Conservation (phyloP, 2,329 filamentous ascomycete genomes). For the Sporothrix curviconia region DNA sequence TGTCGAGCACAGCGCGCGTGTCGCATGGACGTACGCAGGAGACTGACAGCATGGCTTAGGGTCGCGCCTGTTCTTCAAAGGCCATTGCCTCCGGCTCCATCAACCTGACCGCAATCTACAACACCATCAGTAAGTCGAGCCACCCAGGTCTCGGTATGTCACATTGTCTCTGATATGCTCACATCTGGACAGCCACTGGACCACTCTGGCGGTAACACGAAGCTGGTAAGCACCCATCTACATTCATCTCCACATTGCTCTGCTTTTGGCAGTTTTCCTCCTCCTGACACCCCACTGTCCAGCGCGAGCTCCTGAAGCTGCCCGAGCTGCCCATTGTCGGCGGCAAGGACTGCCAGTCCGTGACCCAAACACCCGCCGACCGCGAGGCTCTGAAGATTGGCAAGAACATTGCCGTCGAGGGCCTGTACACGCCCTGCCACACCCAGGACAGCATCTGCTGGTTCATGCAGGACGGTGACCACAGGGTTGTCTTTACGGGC, state of each 20-base stretch:
- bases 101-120: slow-evolving; percentile 83
- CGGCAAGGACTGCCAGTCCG: slow-evolving; percentile 70
- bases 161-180: too few species aligned
- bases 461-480: slow-evolving; percentile 72
- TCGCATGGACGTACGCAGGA: neutral
- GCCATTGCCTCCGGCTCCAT: slow-evolving; percentile 65
- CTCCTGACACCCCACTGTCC: too few species aligned
- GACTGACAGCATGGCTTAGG: slow-evolving; percentile 29
- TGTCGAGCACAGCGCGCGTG: too few species aligned
- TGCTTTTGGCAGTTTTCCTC: too few species aligned
- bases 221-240: slow-evolving; percentile 51
- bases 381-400: slow-evolving; percentile 77
- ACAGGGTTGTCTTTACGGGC: slow-evolving; percentile 82
- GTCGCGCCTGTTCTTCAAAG: slow-evolving; percentile 63
- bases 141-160: neutral
- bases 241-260: too few species aligned
- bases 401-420: slow-evolving; percentile 67
- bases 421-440: slow-evolving; percentile 93
- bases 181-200: slow-evolving; percentile 68
- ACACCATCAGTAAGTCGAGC: slow-evolving; percentile 81
- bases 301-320: slow-evolving; percentile 42
- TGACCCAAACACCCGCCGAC: slow-evolving; percentile 70
- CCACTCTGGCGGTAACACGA: slow-evolving; percentile 84
- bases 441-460: slow-evolving; percentile 98
- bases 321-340: slow-evolving; percentile 71